Evolutionary conservation across 495 filamentous ascomycete genomes (phyloP).

Genomic region (Aspergillus bridgeri): DNA sequence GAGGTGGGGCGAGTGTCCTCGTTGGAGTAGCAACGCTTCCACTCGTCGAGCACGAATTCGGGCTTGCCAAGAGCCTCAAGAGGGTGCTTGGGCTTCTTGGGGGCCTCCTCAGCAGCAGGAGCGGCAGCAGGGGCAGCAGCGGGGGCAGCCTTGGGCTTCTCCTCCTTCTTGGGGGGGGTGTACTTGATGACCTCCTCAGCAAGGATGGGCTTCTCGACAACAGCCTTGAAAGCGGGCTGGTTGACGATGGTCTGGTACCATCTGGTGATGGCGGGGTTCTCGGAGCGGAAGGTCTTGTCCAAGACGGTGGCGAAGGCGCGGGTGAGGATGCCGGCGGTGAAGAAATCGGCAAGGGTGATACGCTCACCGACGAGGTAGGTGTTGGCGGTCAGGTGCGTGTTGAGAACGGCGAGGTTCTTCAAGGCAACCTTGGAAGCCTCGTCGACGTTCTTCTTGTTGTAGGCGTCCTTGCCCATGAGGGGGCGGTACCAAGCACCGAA

Average conservation of each 20-base stretch:
- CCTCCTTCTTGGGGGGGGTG: slow-evolving; percentile 84
- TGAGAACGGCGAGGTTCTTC: slow-evolving; percentile 66
- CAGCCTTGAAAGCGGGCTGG: slow-evolving; percentile 82
- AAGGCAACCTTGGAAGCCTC: slow-evolving; percentile 63
- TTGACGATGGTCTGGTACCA: slow-evolving; percentile 95
- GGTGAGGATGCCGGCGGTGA: slow-evolving; percentile 69
- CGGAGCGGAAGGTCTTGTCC: slow-evolving; percentile 78
- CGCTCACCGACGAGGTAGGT: slow-evolving; percentile 98
- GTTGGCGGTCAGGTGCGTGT: slow-evolving; percentile 84
- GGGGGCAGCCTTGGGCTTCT: slow-evolving; percentile 59
- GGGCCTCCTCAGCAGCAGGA: slow-evolving; percentile 63
- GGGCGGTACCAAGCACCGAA: slow-evolving; percentile 87
- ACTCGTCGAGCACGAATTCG: slow-evolving; percentile 83
- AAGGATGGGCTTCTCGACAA: slow-evolving; percentile 68
- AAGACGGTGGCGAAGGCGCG: slow-evolving; percentile 86
- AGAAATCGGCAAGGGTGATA: slow-evolving; percentile 92
- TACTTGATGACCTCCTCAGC: slow-evolving; percentile 86
- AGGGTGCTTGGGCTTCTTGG: slow-evolving; percentile 94
- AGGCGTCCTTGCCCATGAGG: slow-evolving; percentile 72
- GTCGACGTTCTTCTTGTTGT: slow-evolving; percentile 98
- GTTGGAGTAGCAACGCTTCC: slow-evolving; percentile 99
- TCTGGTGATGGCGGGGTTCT: slow-evolving; percentile 79
- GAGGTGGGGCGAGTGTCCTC: slow-evolving; percentile 76
- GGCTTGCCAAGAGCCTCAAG: slow-evolving; percentile 81
- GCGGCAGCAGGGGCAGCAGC: slow-evolving; percentile 56